These are phyloP conservation scores for Somion occarium DNA, from an alignment of 1,284 basidiomycete genomes.

Conservation along the genomic window DNA sequence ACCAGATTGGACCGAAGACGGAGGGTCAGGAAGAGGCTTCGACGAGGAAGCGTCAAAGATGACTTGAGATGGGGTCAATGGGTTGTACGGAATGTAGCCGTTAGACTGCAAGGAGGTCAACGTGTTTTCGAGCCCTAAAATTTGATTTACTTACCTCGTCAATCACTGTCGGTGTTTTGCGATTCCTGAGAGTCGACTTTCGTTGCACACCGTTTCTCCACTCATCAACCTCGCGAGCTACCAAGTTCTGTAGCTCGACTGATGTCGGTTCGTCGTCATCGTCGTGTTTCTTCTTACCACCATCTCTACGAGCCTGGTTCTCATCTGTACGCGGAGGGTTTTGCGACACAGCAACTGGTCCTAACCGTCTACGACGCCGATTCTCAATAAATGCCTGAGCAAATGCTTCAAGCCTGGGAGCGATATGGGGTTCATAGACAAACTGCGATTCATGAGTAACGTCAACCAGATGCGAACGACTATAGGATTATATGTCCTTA, in stretches of 20 bases:
- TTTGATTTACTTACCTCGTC: conserved; percentile 38
- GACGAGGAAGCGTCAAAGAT: conserved; percentile 31
- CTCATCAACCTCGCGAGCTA: conserved; percentile 43
- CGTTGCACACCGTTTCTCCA: conserved; percentile 42
- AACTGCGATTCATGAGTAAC: conserved; percentile 31
- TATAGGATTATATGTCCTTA: conserved; percentile 13
- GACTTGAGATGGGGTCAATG: conserved; percentile 45
- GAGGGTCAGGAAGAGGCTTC: not conserved
- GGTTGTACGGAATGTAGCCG: conserved; percentile 36
- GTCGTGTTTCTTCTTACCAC: conserved; percentile 14
- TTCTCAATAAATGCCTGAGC: conserved; percentile 39
- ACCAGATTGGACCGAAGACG: not conserved
- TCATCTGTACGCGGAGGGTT: conserved; percentile 13
- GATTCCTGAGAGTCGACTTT: conserved; percentile 30
- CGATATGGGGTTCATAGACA: conserved; percentile 61
- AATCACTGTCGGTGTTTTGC: conserved; percentile 30
- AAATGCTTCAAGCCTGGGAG: conserved; percentile 50
- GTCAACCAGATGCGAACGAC: not conserved
- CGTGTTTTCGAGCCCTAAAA: not conserved
- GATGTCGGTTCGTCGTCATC: conserved; percentile 16
- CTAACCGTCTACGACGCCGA: conserved; percentile 28
- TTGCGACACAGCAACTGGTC: conserved; percentile 17
- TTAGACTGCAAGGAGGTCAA: conserved; percentile 31
- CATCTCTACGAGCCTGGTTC: conserved; percentile 15
- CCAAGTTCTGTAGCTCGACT: conserved; percentile 47